Percentiles rank a stretch among this genome's conserved stretches.
Evolutionary conservation across 2,329 filamentous ascomycete genomes (phyloP).

Genomic region (Microdochium trichocladiopsis): DNA sequence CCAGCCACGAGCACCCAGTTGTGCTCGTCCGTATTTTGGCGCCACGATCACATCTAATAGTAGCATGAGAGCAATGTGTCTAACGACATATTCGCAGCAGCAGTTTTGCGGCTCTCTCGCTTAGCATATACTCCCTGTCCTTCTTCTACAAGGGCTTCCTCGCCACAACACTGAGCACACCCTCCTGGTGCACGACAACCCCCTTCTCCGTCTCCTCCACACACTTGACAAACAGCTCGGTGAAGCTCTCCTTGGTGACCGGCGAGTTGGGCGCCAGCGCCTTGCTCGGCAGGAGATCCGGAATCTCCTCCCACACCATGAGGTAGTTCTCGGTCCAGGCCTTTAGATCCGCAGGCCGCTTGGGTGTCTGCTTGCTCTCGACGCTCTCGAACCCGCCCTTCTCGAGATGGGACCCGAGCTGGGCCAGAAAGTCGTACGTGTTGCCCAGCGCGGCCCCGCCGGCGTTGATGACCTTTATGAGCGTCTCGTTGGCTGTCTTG

Average conservation of each 20-base stretch:
- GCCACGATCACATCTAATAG: too few relatives aligned
- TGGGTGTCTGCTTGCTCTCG: neutral
- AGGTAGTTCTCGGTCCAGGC: conserved; percentile 17
- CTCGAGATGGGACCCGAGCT: conserved; percentile 5
- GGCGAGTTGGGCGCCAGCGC: conserved; percentile 7
- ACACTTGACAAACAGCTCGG: conserved; percentile 9
- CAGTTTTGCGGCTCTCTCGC: too few relatives aligned
- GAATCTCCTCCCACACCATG: conserved; percentile 16
- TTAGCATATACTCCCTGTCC: too few relatives aligned
- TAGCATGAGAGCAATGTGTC: too few relatives aligned
- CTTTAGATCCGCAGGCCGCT: conserved; percentile 10
- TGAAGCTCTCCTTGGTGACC: conserved; percentile 11
- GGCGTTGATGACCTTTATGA: conserved; percentile 4
- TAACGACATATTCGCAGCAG: too few relatives aligned
- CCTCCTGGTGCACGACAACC: conserved; percentile 9
- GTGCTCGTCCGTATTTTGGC: too few relatives aligned
- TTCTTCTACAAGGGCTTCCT: conserved; percentile 5
- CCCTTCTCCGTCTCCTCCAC: conserved; percentile 16
- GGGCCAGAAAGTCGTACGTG: conserved; percentile 3
- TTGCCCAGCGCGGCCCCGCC: conserved; percentile 5
- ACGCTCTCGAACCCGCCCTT: conserved; percentile 7
- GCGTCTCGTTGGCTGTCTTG: conserved; percentile 7
- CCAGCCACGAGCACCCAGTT: too few relatives aligned
- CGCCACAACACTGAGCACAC: conserved; percentile 6
- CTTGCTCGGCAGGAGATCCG: conserved; percentile 10